Percentiles rank a stretch among this genome's conserved stretches.
phyloP scores from a whole-genome alignment of 805 yeast species.

The Saccharomycopsis fermentans region DNA sequence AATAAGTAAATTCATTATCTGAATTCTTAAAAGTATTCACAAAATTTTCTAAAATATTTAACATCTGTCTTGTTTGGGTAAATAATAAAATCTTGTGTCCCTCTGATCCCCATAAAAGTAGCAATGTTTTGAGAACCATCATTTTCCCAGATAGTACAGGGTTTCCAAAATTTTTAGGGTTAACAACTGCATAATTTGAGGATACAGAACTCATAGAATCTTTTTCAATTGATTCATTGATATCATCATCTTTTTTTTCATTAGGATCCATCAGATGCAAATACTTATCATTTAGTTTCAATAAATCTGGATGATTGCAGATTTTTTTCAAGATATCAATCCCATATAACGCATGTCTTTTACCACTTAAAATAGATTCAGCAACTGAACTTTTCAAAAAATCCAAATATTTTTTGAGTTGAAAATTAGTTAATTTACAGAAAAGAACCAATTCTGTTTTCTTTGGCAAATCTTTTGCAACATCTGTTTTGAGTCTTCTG shows the following conservation, averaged over 20 bases:
- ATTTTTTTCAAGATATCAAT: constrained; percentile 85
- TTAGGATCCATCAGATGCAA: background rate
- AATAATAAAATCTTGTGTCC: constrained; percentile 77
- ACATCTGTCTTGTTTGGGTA: constrained; percentile 90
- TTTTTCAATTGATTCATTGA: background rate
- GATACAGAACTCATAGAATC: background rate
- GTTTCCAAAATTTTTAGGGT: constrained; percentile 37
- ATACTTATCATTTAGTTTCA: constrained; percentile 27
- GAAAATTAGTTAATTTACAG: constrained; percentile 72
- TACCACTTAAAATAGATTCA: constrained; percentile 60
- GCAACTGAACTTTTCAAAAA: constrained; percentile 73
- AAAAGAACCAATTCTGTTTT: constrained; percentile 91
- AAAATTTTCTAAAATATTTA: constrained; percentile 72
- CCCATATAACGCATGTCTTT: constrained; percentile 75
- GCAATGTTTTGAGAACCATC: constrained; percentile 71
- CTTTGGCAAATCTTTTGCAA: constrained; percentile 88
- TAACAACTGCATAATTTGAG: constrained; percentile 22
- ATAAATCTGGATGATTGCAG: constrained; percentile 92
- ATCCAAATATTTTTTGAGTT: constrained; percentile 60
- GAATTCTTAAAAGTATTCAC: constrained; percentile 30
- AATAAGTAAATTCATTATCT: constrained; percentile 33
- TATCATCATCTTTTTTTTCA: background rate
- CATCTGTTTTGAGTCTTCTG: constrained; percentile 84
- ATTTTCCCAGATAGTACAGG: constrained; percentile 72
- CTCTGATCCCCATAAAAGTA: constrained; percentile 67